Percentiles rank a stretch among this genome's conserved stretches.
Evolutionary conservation across 805 yeast species (phyloP).

Genomic region (Metschnikowia orientalis): DNA sequence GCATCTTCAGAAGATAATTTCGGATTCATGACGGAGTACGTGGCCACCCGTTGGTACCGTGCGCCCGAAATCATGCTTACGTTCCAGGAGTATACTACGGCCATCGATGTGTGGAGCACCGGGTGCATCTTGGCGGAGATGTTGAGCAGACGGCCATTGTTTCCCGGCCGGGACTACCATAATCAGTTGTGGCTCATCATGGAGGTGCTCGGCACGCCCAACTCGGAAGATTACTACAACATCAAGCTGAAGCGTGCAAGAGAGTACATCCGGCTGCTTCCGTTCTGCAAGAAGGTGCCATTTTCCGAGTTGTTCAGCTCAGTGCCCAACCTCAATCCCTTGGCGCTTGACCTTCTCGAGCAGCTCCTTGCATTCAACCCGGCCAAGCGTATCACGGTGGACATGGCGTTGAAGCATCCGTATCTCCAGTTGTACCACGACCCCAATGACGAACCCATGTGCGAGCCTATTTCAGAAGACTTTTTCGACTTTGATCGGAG

Average conservation of each 20-base stretch:
- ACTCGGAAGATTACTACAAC: constrained; percentile 67
- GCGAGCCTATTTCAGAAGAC: constrained; percentile 76
- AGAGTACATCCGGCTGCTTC: constrained; percentile 79
- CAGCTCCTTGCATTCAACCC: constrained; percentile 72
- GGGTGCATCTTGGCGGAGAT: constrained; percentile 94
- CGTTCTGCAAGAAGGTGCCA: constrained; percentile 53
- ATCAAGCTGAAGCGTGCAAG: constrained; percentile 80
- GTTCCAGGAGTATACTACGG: constrained; percentile 87
- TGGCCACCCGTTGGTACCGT: constrained; percentile 96
- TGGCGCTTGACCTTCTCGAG: constrained; percentile 56
- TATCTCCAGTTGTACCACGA: constrained; percentile 93
- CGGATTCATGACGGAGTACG: constrained; percentile 92
- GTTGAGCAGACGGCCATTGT: constrained; percentile 78
- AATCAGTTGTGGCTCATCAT: constrained; percentile 83
- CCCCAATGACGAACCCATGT: constrained; percentile 87
- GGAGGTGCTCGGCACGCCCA: constrained; percentile 84
- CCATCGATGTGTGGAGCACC: constrained; percentile 95
- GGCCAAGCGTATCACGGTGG: constrained; percentile 63
- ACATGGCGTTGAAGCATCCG: constrained; percentile 72
- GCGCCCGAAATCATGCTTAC: constrained; percentile 98
- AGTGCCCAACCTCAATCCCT: constrained; percentile 31
- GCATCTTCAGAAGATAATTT: constrained; percentile 62
- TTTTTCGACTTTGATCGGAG: constrained; percentile 85
- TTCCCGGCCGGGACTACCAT: constrained; percentile 93
- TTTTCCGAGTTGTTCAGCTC: constrained; percentile 16